A percentile compares a stretch with the other conserved stretches of the same genome.
Evolutionary conservation across 176 grass and related monocot species (phyloP).

Genomic region (Aegilops bicornis): DNA sequence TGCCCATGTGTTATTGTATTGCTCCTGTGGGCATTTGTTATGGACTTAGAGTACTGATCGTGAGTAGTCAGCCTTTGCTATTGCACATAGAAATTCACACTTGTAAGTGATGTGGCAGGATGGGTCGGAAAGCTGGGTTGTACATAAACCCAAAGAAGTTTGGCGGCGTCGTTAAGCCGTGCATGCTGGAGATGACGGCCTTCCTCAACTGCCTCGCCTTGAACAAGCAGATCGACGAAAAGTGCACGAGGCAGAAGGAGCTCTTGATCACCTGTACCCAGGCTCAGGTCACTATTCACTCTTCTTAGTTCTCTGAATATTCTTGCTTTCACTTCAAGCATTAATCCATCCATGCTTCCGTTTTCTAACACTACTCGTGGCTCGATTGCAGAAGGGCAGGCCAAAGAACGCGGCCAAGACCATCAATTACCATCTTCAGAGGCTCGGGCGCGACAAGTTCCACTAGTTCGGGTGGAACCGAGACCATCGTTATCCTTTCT

Average conservation of each 20-base stretch:
- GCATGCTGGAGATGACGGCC: constrained; percentile 75
- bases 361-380: constrained; percentile 5
- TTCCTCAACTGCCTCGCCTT: constrained; percentile 86
- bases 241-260: constrained; percentile 68
- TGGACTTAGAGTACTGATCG: neutral
- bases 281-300: constrained; percentile 45
- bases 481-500: neutral
- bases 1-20: neutral
- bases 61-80: neutral
- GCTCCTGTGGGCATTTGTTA: neutral
- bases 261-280: constrained; percentile 61
- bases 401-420: constrained; percentile 68
- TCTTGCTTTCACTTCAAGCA: neutral
- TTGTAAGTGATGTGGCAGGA: constrained; percentile 33
- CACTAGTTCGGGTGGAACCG: constrained; percentile 15
- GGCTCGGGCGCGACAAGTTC: constrained; percentile 65
- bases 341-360: neutral
- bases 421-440: constrained; percentile 80
- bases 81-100: neutral
- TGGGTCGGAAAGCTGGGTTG: constrained; percentile 82
- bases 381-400: constrained; percentile 51
- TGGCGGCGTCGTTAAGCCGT: constrained; percentile 55
- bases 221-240: constrained; percentile 83
- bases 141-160: constrained; percentile 96
- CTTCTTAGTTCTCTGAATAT: neutral